phyloP scores from a whole-genome alignment of 305 asterid species.

The Rubia balearica region DNA sequence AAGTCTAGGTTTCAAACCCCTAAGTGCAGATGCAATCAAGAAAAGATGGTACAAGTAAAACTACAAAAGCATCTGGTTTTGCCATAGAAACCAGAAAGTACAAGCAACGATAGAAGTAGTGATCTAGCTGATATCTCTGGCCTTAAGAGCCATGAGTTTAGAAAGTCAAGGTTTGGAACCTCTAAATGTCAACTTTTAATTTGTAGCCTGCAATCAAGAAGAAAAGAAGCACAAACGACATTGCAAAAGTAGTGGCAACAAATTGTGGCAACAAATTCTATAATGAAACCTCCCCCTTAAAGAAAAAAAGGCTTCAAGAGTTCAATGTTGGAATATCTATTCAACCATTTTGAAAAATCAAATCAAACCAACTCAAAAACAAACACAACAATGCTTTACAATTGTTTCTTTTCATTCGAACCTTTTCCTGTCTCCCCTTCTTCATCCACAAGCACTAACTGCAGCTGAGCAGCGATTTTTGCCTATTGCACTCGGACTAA shows the following conservation, averaged over 20 bases:
- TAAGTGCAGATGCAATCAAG: too few species aligned
- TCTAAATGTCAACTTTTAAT: too few species aligned
- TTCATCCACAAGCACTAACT: constrained; percentile 5
- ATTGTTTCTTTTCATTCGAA: not conserved
- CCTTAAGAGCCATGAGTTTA: too few species aligned
- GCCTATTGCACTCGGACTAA: constrained; percentile 8
- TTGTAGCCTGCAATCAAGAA: too few species aligned
- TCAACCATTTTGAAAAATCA: constrained; percentile 11
- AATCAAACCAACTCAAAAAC: constrained; percentile 11
- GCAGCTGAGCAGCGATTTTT: not conserved
- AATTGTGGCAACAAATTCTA: not conserved
- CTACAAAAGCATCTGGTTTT: too few species aligned
- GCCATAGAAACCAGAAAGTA: not conserved
- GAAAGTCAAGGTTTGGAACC: too few species aligned
- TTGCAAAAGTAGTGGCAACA: not conserved
- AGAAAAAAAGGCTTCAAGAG: not conserved
- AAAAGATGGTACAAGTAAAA: too few species aligned
- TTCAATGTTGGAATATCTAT: constrained; percentile 7
- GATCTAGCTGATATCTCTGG: too few species aligned
- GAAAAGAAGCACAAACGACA: not conserved
- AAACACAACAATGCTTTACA: constrained; percentile 6
- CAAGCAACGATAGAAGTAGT: not conserved
- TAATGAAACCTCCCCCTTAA: not conserved
- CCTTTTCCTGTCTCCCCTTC: constrained; percentile 2
- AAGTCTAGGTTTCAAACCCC: too few species aligned